phyloP scores from a whole-genome alignment of 768 basidiomycete genomes.

The Podaxis mareebaensis region DNA sequence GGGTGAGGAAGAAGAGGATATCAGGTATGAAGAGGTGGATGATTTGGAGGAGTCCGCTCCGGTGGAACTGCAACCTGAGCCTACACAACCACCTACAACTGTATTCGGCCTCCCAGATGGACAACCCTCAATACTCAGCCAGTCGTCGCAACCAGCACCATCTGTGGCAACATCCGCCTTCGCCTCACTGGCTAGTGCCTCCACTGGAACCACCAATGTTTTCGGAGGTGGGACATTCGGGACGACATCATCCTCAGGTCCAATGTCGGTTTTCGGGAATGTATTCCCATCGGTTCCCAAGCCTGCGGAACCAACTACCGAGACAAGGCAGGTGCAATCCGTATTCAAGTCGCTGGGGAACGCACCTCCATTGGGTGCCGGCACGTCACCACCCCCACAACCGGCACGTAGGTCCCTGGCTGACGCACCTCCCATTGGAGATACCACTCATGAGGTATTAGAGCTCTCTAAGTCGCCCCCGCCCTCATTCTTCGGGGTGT shows the following conservation, averaged over 20 bases:
- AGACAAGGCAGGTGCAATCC: background rate
- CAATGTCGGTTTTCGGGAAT: constrained; percentile 25
- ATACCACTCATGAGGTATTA: background rate
- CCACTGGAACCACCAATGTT: constrained; percentile 34
- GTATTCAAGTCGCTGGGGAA: background rate
- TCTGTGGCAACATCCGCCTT: constrained; percentile 23
- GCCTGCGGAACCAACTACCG: constrained; percentile 19
- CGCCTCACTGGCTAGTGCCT: constrained; percentile 18
- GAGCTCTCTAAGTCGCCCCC: background rate
- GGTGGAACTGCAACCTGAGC: background rate
- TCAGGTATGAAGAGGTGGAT: constrained; percentile 24
- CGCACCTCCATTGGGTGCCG: background rate
- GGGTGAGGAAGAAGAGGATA: constrained; percentile 28
- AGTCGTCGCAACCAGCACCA: constrained; percentile 10
- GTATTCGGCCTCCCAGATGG: constrained; percentile 1
- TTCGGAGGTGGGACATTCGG: constrained; percentile 40
- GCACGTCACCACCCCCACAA: background rate
- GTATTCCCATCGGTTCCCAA: constrained; percentile 22
- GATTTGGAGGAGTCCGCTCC: constrained; percentile 17
- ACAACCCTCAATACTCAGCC: constrained; percentile 5
- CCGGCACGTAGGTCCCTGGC: background rate
- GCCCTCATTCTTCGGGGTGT: background rate
- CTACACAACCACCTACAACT: background rate
- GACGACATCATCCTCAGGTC: constrained; percentile 19
- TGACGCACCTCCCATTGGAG: background rate